Percentiles rank a stretch among this genome's conserved stretches.
phyloP scores from a whole-genome alignment of 495 filamentous ascomycete genomes.

The Massariosphaeria phaeospora region DNA sequence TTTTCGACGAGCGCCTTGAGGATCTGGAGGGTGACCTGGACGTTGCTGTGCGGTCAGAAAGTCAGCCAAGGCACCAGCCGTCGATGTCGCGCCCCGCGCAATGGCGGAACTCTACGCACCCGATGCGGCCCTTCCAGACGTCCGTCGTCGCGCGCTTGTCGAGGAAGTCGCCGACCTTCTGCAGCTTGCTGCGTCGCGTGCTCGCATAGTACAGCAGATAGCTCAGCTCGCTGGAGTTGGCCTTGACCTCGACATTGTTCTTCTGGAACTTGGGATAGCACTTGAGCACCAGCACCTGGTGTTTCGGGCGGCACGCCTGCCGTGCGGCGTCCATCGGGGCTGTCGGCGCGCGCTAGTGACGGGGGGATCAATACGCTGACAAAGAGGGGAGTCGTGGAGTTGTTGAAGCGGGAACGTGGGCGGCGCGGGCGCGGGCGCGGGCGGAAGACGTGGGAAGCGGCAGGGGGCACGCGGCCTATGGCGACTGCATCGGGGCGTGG shows the following conservation, averaged over 20 bases:
- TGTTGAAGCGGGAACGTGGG: too few relatives aligned
- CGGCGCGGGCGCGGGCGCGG: too few relatives aligned
- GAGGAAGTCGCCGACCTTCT: conserved; percentile 86
- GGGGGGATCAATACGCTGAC: too few relatives aligned
- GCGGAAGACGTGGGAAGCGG: too few relatives aligned
- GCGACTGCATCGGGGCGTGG: too few relatives aligned
- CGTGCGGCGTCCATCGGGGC: conserved; percentile 55
- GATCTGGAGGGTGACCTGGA: conserved; percentile 88
- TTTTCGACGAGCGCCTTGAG: conserved; percentile 86
- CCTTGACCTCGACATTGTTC: conserved; percentile 81
- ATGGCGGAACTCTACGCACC: conserved; percentile 56
- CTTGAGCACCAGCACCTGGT: conserved; percentile 87
- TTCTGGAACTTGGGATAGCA: conserved; percentile 90
- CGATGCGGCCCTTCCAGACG: conserved; percentile 73
- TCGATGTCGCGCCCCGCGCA: background rate
- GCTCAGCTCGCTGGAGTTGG: conserved; percentile 89
- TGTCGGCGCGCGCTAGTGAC: background rate
- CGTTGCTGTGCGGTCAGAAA: conserved; percentile 56
- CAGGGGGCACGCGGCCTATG: too few relatives aligned
- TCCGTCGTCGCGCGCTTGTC: conserved; percentile 85
- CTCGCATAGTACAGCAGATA: conserved; percentile 94
- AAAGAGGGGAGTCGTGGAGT: too few relatives aligned
- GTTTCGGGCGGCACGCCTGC: conserved; percentile 72
- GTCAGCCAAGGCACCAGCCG: background rate
- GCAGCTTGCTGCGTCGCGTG: conserved; percentile 85